Percentiles rank a stretch among this genome's conserved stretches.
These are phyloP conservation scores for Candida anutae DNA, from an alignment of 1,139 yeast genomes.

Conservation along the genomic window DNA sequence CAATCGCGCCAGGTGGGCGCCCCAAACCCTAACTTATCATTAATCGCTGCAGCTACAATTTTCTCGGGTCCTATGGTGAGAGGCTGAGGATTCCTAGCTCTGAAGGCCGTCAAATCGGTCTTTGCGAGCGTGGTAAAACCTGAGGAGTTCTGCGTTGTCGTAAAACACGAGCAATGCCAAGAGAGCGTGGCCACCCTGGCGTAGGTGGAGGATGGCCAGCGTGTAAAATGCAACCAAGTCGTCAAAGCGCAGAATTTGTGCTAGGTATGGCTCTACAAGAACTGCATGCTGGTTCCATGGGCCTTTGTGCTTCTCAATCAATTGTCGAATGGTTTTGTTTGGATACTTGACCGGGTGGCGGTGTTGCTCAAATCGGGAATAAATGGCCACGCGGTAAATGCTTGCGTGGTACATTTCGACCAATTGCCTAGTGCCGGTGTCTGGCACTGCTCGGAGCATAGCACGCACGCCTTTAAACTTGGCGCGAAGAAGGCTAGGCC, in stretches of 20 bases:
- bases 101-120: too few species aligned
- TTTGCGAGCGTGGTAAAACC: neutral
- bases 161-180: neutral
- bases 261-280: neutral
- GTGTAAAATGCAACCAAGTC: neutral
- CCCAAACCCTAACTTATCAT: neutral
- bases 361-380: neutral
- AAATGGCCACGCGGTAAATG: constrained; percentile 1
- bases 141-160: neutral
- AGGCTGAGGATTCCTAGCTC: too few species aligned
- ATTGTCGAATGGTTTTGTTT: neutral
- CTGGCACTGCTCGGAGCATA: constrained; percentile 1
- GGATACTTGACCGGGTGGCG: constrained; percentile 1
- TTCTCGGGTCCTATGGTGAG: too few species aligned
- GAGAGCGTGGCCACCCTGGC: neutral
- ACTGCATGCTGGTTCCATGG: neutral
- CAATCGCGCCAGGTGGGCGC: neutral
- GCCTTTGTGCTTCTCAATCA: neutral
- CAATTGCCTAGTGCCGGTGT: neutral
- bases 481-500: neutral
- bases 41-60: too few species aligned
- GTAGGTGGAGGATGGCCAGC: neutral
- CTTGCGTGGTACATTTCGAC: constrained; percentile 2
- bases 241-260: neutral
- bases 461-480: constrained; percentile 1